Percentiles rank a stretch among this genome's conserved stretches.
Evolutionary conservation across 31 red algal species (phyloP).

Genomic region (Porphyra umbilicalis): DNA sequence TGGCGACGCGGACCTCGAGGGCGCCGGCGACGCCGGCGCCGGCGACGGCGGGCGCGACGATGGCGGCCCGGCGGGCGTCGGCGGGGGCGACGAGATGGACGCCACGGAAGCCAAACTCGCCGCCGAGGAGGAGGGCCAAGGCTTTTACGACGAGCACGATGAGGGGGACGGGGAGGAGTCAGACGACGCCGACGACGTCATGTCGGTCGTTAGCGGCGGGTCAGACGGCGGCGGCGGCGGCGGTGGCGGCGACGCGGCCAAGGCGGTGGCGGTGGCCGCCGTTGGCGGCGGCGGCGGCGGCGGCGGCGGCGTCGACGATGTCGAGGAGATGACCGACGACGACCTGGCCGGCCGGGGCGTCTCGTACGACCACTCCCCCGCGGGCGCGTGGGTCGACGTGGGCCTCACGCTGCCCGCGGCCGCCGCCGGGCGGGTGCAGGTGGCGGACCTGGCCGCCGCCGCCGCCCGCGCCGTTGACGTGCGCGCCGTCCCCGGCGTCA

Average conservation of each 20-base stretch:
- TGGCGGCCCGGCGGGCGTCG: not conserved
- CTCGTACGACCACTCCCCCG: not conserved
- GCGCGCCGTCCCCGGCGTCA: not conserved
- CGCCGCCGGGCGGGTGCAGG: not conserved
- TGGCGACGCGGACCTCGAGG: not conserved
- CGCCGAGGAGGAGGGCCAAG: not conserved
- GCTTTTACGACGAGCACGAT: constrained; percentile 1
- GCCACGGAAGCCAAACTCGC: not conserved
- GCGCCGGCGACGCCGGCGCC: not conserved
- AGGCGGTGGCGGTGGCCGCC: not conserved
- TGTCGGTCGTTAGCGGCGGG: not conserved
- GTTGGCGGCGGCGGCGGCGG: not conserved
- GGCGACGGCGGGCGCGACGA: constrained; percentile 1
- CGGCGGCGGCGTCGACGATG: not conserved
- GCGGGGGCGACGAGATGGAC: constrained; percentile 4
- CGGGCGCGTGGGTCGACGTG: not conserved
- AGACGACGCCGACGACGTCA: not conserved
- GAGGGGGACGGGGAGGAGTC: constrained; percentile 8
- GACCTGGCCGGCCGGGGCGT: not conserved
- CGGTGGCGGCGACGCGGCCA: not conserved
- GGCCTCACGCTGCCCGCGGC: not conserved
- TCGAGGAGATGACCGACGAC: not conserved
- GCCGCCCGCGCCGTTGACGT: not conserved
- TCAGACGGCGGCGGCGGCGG: not conserved
- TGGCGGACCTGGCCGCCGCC: not conserved